Conservation (phyloP, 2,329 filamentous ascomycete genomes). For the Ceratocystis smalleyi region DNA sequence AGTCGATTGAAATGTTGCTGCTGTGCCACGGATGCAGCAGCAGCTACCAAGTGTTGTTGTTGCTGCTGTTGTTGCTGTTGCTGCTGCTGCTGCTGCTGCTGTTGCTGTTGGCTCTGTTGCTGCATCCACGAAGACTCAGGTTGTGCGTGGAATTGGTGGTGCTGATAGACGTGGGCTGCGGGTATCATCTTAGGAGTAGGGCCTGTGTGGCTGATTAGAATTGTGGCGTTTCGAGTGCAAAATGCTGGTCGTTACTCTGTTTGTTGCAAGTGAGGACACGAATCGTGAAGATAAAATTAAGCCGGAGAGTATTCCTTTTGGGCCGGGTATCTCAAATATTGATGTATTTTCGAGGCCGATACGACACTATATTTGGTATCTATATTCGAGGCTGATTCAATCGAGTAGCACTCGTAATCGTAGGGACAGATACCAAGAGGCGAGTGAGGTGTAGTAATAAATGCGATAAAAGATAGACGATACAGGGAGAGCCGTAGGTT, state of each 20-base stretch:
- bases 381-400: background rate
- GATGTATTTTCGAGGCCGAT: background rate
- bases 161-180: slow-evolving; percentile 48
- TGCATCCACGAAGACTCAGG: slow-evolving; percentile 46
- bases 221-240: background rate
- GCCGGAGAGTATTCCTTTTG: background rate
- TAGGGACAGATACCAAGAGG: background rate
- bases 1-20: slow-evolving; percentile 60
- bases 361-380: background rate
- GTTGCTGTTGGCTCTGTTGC: slow-evolving; percentile 41
- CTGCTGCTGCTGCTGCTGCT: slow-evolving; percentile 50
- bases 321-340: background rate
- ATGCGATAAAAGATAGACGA: background rate
- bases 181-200: slow-evolving; percentile 40
- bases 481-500: background rate
- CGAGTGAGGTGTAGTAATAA: background rate
- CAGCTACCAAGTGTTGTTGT: slow-evolving; percentile 37
- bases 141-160: slow-evolving; percentile 51
- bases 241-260: background rate
- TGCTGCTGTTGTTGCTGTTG: slow-evolving; percentile 50
- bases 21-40: slow-evolving; percentile 37
- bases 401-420: background rate
- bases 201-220: background rate
- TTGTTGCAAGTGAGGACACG: background rate
- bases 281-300: background rate